Base-by-base conservation (phyloP, 2,329 filamentous ascomycete species). In the Colletotrichum viniferum region DNA sequence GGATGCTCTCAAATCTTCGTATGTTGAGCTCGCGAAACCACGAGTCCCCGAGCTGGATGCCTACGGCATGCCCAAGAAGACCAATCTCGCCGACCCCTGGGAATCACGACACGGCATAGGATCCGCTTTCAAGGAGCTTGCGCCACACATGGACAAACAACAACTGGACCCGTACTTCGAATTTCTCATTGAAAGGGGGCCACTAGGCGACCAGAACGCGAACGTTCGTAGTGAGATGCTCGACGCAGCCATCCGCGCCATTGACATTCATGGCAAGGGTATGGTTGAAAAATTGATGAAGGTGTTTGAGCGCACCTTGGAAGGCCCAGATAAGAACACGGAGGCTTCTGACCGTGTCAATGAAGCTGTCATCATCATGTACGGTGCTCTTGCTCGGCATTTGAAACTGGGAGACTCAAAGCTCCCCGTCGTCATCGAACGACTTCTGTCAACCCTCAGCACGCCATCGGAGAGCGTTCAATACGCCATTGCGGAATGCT, bases 391-490 rank as follows among this genome's bases (percentile, higher is more conserved):
- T 48, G 97, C 96, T 58, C 92, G 95, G 67, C 97, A 99, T 87
- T 87, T 99, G 74, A 92, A 94, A 78, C 85, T 92, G 9, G 95
- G 96, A n/a, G 97, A 99, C 83, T 86, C 92, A 78, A 96, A 97
- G 80, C 92, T 98, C 64, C 95, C 96, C 1, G 92, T 94, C 72
- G 97, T 99, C 61, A 93, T 99, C 66, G 93, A 96, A 79, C 92
- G 96, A 77, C 88, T 99, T 26, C 89, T 99, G 71, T 92, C 92
- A 26, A 98, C 97, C 8, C 88, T 99, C 60, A 97, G 94, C 83
- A 98, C 96, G 14, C 97, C 97, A 32, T 98, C 97, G 1, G 97
- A 99, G 84, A 96, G 95, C 18, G 97, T 99, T 2, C 97, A 99
- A 84, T 98, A 97, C 82, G 97, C 97, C 62, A 96, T 98, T 74